Base-by-base conservation (phyloP, 2,329 filamentous ascomycete genomes). In the Aspergillus neoniger region DNA sequence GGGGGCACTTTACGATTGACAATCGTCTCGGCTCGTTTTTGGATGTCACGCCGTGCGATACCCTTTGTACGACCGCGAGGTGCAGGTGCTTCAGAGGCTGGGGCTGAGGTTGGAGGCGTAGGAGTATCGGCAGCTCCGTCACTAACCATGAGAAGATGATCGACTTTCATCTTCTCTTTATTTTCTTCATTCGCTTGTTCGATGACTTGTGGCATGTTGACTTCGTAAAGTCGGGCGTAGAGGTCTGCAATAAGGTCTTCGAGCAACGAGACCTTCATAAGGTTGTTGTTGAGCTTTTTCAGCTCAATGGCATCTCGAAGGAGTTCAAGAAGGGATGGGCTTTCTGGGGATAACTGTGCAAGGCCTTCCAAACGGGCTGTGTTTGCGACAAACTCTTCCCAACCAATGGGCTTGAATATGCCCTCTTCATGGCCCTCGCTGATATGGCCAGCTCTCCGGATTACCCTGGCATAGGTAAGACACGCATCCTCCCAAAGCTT, bases 241-340 rank as follows among this genome's bases (percentile, higher is more conserved):
- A 91, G 88, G 76, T 99, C 95, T 21, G 89, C 90, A 65, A 97
- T 90, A n/a, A 98, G 83, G 70, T 99, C 95, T 69, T 99, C 95
- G 48, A 98, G 94, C 9, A 88, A 83, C 0, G 87, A 85, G 0
- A 89, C 85, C 76, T 96, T 97, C 85, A 96, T 95, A 7, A 96
- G 82, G 50, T 89, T 90, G 43, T 89, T 88, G 72, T 99, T 99
- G 48, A 97, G 84, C 73, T 87, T 89, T 71, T 91, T 91, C 36
- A 91, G 77, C 67, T 91, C 89, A 25, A 88, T 80, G 1, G 85
- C 83, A 64, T 91, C 88, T 44, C 86, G 82, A 10, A 91, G 80
- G 6, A 88, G 79, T 58, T 90, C 88, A 2, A 90, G 76, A 3
- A 83, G 80, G 0, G 80, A 76, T 0, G 71, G 73, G 60, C 73